phyloP scores from a whole-genome alignment of 805 yeast genomes.

The Nakazawaea molendinolei region DNA sequence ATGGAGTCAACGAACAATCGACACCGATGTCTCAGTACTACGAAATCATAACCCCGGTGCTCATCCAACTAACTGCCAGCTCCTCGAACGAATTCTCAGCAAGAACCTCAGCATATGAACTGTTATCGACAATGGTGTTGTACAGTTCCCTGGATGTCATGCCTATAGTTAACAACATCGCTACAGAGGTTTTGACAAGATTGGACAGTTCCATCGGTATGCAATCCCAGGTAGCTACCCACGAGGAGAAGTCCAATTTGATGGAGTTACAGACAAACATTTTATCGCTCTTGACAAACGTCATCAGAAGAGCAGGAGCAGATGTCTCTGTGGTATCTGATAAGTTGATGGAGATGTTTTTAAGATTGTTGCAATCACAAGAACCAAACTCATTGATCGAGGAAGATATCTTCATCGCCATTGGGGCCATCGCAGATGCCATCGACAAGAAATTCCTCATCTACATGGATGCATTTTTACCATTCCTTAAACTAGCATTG shows the following conservation, averaged over 20 bases:
- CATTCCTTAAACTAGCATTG: conserved; percentile 73
- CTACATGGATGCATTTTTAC: conserved; percentile 78
- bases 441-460: conserved; percentile 63
- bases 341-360: conserved; percentile 74
- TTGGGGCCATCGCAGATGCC: conserved; percentile 84
- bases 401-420: conserved; percentile 90
- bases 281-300: conserved; percentile 71
- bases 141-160: conserved; percentile 67
- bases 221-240: conserved; percentile 49
- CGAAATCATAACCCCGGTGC: conserved; percentile 57
- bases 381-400: conserved; percentile 73
- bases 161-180: conserved; percentile 63
- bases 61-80: conserved; percentile 63
- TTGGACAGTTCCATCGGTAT: conserved; percentile 62
- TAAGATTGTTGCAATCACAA: conserved; percentile 57
- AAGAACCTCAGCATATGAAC: conserved; percentile 96
- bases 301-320: conserved; percentile 72
- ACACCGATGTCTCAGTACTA: conserved; percentile 74
- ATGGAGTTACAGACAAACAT: conserved; percentile 86
- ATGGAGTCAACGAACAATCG: conserved; percentile 40
- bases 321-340: conserved; percentile 69
- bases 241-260: conserved; percentile 70
- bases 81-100: conserved; percentile 80
- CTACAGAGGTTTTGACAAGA: conserved; percentile 66
- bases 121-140: conserved; percentile 74